Conservation (phyloP, 2,329 filamentous ascomycete species). For the Dothidotthia symphoricarpi region DNA sequence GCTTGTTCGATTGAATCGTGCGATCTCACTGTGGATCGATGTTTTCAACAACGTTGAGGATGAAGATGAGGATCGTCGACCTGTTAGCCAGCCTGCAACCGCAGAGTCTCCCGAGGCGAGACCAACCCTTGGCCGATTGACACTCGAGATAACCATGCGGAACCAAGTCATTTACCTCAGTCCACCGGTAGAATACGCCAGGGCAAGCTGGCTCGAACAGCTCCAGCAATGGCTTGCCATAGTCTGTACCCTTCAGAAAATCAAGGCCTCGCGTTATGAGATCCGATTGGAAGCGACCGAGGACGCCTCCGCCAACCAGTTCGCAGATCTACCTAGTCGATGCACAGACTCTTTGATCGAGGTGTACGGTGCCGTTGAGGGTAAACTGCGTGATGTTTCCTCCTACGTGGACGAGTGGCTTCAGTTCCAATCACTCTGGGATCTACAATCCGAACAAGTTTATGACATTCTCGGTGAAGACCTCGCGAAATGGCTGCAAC, state of each 20-base stretch:
- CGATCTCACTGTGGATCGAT: slow-evolving; percentile 82
- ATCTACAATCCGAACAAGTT: slow-evolving; percentile 92
- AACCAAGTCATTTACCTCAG: slow-evolving; percentile 98
- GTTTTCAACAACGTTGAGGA: slow-evolving; percentile 63
- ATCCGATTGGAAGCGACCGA: slow-evolving; percentile 68
- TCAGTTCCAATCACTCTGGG: slow-evolving; percentile 97
- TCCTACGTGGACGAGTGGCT: slow-evolving; percentile 96
- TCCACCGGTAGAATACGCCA: slow-evolving; percentile 85
- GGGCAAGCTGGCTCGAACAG: slow-evolving; percentile 90
- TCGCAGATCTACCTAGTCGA: slow-evolving; percentile 78
- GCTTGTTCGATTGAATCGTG: slow-evolving; percentile 76
- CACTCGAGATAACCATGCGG: slow-evolving; percentile 94
- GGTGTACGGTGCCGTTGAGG: slow-evolving; percentile 81
- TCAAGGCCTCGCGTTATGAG: slow-evolving; percentile 93
- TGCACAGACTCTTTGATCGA: slow-evolving; percentile 76
- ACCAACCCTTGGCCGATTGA: slow-evolving; percentile 68
- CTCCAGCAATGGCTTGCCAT: slow-evolving; percentile 91
- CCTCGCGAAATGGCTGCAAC: slow-evolving; percentile 86
- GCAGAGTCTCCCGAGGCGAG: slow-evolving; percentile 45
- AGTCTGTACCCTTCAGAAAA: slow-evolving; percentile 87
- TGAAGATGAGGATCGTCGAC: slow-evolving; percentile 27
- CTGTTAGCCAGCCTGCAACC: slow-evolving; percentile 37
- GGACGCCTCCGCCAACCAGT: slow-evolving; percentile 64
- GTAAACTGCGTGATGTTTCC: slow-evolving; percentile 75
- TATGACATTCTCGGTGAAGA: slow-evolving; percentile 91